These are phyloP conservation scores for Pisolithus thermaeus DNA, from an alignment of 1,284 basidiomycete genomes.

Conservation along the genomic window DNA sequence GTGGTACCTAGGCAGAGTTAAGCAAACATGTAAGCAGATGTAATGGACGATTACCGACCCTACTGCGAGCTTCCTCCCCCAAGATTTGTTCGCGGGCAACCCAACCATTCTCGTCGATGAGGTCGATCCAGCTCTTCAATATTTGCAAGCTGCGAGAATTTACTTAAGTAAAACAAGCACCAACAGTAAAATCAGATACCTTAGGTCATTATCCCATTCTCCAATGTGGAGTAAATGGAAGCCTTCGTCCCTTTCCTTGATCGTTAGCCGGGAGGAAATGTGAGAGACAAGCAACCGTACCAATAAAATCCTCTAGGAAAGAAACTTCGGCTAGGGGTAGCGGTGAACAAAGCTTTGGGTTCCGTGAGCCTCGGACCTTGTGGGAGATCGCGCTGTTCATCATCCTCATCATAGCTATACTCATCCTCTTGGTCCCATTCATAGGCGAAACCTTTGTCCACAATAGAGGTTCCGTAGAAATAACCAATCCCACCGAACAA, in stretches of 20 bases:
- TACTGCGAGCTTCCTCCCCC: constrained; percentile 91
- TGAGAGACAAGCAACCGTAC: constrained; percentile 33
- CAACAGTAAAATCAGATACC: constrained; percentile 35
- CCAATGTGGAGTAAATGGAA: constrained; percentile 91
- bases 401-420: constrained; percentile 36
- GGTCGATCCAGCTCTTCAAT: constrained; percentile 80
- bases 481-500: constrained; percentile 90
- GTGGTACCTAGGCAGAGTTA: constrained; percentile 57
- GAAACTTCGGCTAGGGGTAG: constrained; percentile 91
- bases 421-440: constrained; percentile 87
- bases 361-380: constrained; percentile 65
- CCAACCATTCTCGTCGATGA: constrained; percentile 94
- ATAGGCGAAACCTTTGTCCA: constrained; percentile 78
- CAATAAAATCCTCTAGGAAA: constrained; percentile 97
- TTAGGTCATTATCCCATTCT: constrained; percentile 88
- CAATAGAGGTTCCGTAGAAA: constrained; percentile 87
- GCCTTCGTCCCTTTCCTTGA: constrained; percentile 76
- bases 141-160: constrained; percentile 66
- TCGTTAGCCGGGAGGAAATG: not conserved
- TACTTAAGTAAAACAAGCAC: not conserved
- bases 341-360: constrained; percentile 76
- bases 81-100: constrained; percentile 93
- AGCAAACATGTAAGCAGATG: not conserved
- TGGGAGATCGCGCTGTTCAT: constrained; percentile 28
- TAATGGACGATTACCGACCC: constrained; percentile 35